Conservation (phyloP, 257 asterid species). For the Catharanthus roseus region DNA sequence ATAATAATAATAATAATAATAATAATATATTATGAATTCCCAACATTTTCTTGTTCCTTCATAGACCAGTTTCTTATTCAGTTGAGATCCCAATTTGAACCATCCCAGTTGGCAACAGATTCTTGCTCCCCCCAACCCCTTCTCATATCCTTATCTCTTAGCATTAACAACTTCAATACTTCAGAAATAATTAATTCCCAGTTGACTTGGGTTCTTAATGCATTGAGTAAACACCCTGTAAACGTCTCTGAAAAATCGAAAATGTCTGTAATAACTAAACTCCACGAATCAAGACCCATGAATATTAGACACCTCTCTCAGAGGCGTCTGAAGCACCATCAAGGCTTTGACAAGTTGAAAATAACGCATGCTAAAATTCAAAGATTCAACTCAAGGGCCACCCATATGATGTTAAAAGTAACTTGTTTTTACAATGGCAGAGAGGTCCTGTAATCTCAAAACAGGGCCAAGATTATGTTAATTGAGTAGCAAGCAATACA, state of each 20-base stretch:
- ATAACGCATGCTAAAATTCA: neutral
- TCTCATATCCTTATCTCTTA: too few species aligned
- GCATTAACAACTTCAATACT: too few species aligned
- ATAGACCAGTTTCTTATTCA: neutral
- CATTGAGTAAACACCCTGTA: too few species aligned
- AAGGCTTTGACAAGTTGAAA: neutral
- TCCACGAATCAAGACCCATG: too few species aligned
- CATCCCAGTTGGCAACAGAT: neutral
- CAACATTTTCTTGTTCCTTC: neutral
- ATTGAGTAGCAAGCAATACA: neutral
- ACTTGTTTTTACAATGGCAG: neutral
- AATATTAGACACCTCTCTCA: too few species aligned
- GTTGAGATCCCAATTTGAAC: neutral
- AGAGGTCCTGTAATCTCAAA: neutral
- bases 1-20: too few species aligned
- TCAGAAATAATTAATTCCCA: too few species aligned
- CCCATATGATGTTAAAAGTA: neutral
- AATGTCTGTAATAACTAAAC: too few species aligned
- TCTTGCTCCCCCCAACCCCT: neutral
- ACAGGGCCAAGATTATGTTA: constrained; percentile 5
- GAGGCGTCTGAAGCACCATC: neutral
- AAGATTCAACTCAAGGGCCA: neutral
- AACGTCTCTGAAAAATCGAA: too few species aligned
- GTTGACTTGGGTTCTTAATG: too few species aligned
- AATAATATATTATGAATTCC: neutral